phyloP scores from a whole-genome alignment of 2,329 filamentous ascomycete genomes.

The Ceratocystis huliohia region DNA sequence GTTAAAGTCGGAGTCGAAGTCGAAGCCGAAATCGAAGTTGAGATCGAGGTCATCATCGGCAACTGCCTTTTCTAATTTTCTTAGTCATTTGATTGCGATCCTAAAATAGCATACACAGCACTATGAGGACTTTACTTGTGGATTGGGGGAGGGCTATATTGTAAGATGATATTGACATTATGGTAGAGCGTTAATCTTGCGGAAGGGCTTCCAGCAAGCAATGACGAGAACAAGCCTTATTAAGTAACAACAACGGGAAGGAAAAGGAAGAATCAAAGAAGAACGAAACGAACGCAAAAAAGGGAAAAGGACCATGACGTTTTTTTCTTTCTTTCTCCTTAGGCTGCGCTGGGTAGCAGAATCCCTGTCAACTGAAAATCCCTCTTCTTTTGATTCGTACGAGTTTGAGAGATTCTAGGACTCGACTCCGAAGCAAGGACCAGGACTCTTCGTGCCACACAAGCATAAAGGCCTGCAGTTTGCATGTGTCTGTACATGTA shows the following conservation, averaged over 20 bases:
- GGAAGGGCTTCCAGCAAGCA: not conserved
- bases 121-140: not conserved
- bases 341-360: not conserved
- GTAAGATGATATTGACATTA: not conserved
- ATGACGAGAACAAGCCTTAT: too few relatives aligned
- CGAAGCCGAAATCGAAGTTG: not conserved
- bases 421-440: not conserved
- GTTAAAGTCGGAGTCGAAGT: not conserved
- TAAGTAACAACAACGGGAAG: not conserved
- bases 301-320: not conserved
- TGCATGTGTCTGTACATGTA: not conserved
- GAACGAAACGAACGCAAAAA: not conserved
- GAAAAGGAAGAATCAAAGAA: conserved; percentile 5
- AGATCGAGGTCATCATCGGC: not conserved
- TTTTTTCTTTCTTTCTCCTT: not conserved
- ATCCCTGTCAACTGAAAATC: not conserved
- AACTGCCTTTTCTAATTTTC: not conserved
- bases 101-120: not conserved
- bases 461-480: not conserved
- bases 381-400: conserved; percentile 3
- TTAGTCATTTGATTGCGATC: not conserved
- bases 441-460: not conserved
- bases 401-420: not conserved
- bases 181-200: not conserved
- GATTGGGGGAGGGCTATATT: too few relatives aligned